These are phyloP conservation scores for Kandelia obovata DNA, from an alignment of 345 rosid genomes.

Conservation along the genomic window DNA sequence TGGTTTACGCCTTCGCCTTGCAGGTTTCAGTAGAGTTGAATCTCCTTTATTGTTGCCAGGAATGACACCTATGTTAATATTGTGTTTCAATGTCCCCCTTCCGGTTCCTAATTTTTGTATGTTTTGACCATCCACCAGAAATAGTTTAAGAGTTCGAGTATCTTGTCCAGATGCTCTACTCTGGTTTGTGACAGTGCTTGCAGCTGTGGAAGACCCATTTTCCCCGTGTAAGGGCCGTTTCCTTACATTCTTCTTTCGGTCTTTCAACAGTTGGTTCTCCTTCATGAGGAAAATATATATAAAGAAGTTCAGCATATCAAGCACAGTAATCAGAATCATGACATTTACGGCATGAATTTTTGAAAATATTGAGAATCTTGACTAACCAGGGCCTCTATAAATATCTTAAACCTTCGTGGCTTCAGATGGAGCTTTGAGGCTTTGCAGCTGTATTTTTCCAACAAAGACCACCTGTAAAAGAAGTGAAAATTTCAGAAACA, in stretches of 20 bases:
- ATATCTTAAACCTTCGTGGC: slow-evolving; percentile 92
- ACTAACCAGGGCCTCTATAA: slow-evolving; percentile 96
- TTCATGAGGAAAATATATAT: slow-evolving; percentile 33
- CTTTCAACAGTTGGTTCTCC: slow-evolving; percentile 97
- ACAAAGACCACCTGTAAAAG: slow-evolving; percentile 88
- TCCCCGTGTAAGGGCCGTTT: slow-evolving; percentile 72
- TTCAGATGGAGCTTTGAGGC: slow-evolving; percentile 98
- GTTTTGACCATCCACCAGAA: slow-evolving; percentile 73
- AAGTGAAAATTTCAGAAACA: slow-evolving; percentile 9
- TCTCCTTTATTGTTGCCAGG: slow-evolving; percentile 65
- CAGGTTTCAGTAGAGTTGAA: slow-evolving; percentile 46
- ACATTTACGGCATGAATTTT: slow-evolving; percentile 10
- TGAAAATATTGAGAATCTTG: slow-evolving; percentile 18
- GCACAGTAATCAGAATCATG: slow-evolving; percentile 18
- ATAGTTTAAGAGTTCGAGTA: slow-evolving; percentile 55
- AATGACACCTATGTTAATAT: slow-evolving; percentile 49
- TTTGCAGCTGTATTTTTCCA: slow-evolving; percentile 97
- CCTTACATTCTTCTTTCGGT: slow-evolving; percentile 76
- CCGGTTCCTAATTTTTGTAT: slow-evolving; percentile 70
- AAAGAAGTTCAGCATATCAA: slow-evolving; percentile 25
- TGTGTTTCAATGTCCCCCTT: slow-evolving; percentile 62
- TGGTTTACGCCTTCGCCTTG: slow-evolving; percentile 74
- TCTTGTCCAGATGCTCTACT: slow-evolving; percentile 64
- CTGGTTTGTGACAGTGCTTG: slow-evolving; percentile 54
- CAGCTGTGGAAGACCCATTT: slow-evolving; percentile 53